phyloP scores from a whole-genome alignment of 768 basidiomycete genomes.

The Phlebiopsis flavidoalba region DNA sequence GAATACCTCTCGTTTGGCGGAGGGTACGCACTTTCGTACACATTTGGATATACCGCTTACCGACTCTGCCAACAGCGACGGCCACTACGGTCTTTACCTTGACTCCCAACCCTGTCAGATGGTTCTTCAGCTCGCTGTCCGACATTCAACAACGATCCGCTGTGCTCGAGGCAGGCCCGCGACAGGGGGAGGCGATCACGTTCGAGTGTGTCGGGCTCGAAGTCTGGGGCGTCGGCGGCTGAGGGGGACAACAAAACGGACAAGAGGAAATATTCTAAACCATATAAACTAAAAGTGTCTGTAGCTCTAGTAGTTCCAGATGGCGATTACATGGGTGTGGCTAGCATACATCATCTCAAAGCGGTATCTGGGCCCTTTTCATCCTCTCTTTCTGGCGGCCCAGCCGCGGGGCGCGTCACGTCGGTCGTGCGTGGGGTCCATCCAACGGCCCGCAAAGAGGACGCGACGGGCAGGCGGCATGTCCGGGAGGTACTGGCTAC shows the following conservation, averaged over 20 bases:
- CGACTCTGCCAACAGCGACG: conserved; percentile 47
- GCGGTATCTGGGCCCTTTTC: too few species aligned
- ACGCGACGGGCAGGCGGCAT: too few species aligned
- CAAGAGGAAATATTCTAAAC: not conserved
- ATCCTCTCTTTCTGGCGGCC: too few species aligned
- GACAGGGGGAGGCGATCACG: conserved; percentile 43
- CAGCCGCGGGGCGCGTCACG: too few species aligned
- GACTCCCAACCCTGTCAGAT: conserved; percentile 73
- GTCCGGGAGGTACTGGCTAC: too few species aligned
- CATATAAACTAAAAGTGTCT: not conserved
- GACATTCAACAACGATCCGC: conserved; percentile 82
- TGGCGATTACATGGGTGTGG: not conserved
- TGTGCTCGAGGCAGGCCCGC: conserved; percentile 51
- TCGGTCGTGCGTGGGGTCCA: too few species aligned
- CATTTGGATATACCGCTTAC: not conserved
- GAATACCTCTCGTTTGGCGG: conserved; percentile 86
- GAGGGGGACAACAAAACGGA: not conserved
- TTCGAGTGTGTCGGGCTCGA: conserved; percentile 93
- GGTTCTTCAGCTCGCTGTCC: conserved; percentile 83
- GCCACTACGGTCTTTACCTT: conserved; percentile 84
- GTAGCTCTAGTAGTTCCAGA: not conserved
- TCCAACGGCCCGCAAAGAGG: too few species aligned
- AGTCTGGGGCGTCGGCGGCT: conserved; percentile 72
- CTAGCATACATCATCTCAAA: not conserved
- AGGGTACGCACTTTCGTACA: conserved; percentile 53